Evolutionary conservation across 2,329 filamentous ascomycete genomes (phyloP).

Genomic region (Pyrenophora seminiperda): DNA sequence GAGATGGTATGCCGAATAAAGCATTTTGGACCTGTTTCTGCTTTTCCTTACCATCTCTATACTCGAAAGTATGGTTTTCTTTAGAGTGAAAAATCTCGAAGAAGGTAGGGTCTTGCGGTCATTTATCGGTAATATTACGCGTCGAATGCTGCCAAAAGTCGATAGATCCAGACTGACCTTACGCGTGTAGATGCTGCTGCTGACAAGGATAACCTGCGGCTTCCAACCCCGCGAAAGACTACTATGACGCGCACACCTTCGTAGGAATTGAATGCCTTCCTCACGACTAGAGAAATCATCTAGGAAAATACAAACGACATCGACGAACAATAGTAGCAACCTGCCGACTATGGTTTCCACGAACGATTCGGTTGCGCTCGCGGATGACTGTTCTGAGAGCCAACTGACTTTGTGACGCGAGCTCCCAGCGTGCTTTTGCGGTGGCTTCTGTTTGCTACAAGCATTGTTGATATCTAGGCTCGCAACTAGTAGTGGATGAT

Average conservation of each 20-base stretch:
- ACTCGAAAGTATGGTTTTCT: conserved; percentile 8
- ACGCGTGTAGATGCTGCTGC: conserved; percentile 2
- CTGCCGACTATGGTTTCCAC: conserved; percentile 12
- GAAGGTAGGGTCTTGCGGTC: background rate
- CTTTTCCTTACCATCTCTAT: conserved; percentile 13
- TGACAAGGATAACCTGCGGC: conserved; percentile 15
- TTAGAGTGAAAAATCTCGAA: conserved; percentile 4
- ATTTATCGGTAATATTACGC: background rate
- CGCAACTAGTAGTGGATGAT: conserved; percentile 13
- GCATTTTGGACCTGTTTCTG: conserved; percentile 2
- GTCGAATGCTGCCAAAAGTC: conserved; percentile 2
- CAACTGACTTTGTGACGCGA: conserved; percentile 9
- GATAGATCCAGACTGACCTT: background rate
- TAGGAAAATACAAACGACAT: conserved; percentile 22
- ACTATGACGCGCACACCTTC: conserved; percentile 6
- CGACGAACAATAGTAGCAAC: conserved; percentile 16
- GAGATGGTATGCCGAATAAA: conserved; percentile 18
- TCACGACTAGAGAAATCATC: conserved; percentile 16
- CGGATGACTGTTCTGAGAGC: background rate
- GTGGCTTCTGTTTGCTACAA: conserved; percentile 4
- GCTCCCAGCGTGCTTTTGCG: background rate
- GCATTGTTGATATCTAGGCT: conserved; percentile 10
- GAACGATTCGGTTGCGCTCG: background rate
- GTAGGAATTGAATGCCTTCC: conserved; percentile 7
- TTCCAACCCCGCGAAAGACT: background rate